Evolutionary conservation across 1,284 basidiomycete species (phyloP).

Genomic region (Peniophora sp.): DNA sequence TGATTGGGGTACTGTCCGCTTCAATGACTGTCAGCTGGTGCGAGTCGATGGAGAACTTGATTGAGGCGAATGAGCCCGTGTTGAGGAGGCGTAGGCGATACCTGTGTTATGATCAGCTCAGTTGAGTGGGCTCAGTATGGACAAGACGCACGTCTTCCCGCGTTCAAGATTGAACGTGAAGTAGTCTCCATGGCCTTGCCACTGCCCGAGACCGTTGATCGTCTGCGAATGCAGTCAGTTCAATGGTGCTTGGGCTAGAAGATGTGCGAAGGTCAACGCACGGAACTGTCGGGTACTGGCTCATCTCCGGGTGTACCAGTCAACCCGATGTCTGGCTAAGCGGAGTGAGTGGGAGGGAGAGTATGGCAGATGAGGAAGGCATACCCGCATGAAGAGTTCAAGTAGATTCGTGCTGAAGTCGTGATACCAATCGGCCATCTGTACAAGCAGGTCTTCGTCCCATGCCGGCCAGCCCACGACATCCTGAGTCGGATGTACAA

Average conservation of each 20-base stretch:
- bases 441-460: conserved; percentile 15
- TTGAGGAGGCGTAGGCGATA: conserved; percentile 50
- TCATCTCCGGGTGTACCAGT: conserved; percentile 26
- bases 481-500: conserved; percentile 20
- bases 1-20: conserved; percentile 35
- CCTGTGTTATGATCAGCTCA: conserved; percentile 6
- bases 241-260: too few relatives aligned
- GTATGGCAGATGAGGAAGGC: not conserved
- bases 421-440: conserved; percentile 31
- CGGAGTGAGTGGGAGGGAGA: not conserved
- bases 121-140: conserved; percentile 1
- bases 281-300: conserved; percentile 29
- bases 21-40: conserved; percentile 39
- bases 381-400: conserved; percentile 19
- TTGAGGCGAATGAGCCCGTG: conserved; percentile 35
- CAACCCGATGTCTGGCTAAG: conserved; percentile 20
- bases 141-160: conserved; percentile 19
- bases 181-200: conserved; percentile 14
- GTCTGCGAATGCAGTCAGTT: conserved; percentile 9
- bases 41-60: conserved; percentile 34
- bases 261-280: conserved; percentile 5
- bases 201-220: conserved; percentile 31
- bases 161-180: conserved; percentile 21
- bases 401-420: conserved; percentile 21
- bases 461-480: conserved; percentile 4